phyloP scores from a whole-genome alignment of 1,284 basidiomycete species.

The Sporisorium exsertum region DNA sequence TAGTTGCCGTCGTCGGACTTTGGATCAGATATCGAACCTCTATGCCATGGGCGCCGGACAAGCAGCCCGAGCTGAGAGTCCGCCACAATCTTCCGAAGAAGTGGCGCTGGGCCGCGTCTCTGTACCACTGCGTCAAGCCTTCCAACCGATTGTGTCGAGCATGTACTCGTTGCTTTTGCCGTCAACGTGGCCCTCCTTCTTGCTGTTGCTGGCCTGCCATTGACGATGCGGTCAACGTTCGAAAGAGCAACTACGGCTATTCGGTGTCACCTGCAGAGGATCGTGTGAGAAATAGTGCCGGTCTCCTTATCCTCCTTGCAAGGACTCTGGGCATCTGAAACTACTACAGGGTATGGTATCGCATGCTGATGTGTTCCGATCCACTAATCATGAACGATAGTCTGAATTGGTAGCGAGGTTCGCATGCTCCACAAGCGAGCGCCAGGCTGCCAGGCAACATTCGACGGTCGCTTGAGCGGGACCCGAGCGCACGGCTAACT shows the following conservation, averaged over 20 bases:
- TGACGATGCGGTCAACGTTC: too few species aligned
- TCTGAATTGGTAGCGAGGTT: slow-evolving; percentile 8
- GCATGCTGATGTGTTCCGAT: background rate
- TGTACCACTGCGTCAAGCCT: slow-evolving; percentile 1
- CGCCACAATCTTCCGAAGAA: slow-evolving; percentile 3
- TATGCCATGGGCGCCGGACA: slow-evolving; percentile 9
- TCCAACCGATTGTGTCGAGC: background rate
- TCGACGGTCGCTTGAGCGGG: background rate
- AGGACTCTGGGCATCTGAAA: background rate
- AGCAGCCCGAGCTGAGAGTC: slow-evolving; percentile 35
- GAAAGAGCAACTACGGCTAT: background rate
- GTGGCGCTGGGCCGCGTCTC: background rate
- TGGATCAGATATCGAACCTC: slow-evolving; percentile 21
- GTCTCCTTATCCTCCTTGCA: background rate
- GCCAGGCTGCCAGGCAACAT: slow-evolving; percentile 6
- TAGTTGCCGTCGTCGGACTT: slow-evolving; percentile 17
- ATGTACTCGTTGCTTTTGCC: too few species aligned
- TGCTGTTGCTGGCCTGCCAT: too few species aligned
- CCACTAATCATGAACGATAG: background rate
- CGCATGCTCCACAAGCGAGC: slow-evolving; percentile 1
- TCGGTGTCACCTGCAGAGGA: background rate
- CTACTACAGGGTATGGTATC: background rate
- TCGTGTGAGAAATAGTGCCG: background rate
- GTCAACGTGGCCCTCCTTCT: too few species aligned
- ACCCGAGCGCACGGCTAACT: background rate